Conservation (phyloP, 345 rosid genomes). For the Sisymbrium irio region DNA sequence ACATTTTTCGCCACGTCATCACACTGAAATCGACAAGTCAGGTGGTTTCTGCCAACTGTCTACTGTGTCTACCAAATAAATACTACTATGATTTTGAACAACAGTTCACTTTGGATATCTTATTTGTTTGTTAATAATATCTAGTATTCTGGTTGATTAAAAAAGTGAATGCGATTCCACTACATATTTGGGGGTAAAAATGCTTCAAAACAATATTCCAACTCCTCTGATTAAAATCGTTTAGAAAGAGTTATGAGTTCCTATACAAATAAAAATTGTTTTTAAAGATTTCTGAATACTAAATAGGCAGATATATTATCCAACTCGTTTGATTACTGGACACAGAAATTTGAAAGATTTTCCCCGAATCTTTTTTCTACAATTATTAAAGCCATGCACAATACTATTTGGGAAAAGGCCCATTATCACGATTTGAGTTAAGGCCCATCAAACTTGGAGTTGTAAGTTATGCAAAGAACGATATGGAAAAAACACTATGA, state of each 20-base stretch:
- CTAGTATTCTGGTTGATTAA: too few species aligned
- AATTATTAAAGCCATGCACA: neutral
- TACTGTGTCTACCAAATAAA: neutral
- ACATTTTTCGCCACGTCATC: constrained; percentile 14
- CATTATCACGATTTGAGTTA: neutral
- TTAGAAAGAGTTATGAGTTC: neutral
- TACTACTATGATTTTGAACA: neutral
- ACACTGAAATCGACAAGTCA: constrained; percentile 28
- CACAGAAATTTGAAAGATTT: neutral
- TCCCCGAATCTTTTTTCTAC: neutral
- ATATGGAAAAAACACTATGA: neutral
- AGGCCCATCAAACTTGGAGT: neutral
- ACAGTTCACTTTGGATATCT: too few species aligned
- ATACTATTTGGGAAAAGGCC: neutral
- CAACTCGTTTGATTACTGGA: neutral
- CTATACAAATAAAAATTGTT: neutral
- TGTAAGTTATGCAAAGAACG: neutral
- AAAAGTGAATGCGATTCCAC: neutral
- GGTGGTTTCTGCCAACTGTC: constrained; percentile 17
- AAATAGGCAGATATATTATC: neutral
- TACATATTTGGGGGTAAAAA: neutral
- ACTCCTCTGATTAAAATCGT: neutral
- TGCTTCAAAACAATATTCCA: neutral
- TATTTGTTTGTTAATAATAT: too few species aligned
- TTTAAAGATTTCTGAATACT: neutral